Evolutionary conservation across 2,329 filamentous ascomycete genomes (phyloP), one percentile per base, ranked within the genome.

Genomic region (Cercospora citrullina): DNA sequence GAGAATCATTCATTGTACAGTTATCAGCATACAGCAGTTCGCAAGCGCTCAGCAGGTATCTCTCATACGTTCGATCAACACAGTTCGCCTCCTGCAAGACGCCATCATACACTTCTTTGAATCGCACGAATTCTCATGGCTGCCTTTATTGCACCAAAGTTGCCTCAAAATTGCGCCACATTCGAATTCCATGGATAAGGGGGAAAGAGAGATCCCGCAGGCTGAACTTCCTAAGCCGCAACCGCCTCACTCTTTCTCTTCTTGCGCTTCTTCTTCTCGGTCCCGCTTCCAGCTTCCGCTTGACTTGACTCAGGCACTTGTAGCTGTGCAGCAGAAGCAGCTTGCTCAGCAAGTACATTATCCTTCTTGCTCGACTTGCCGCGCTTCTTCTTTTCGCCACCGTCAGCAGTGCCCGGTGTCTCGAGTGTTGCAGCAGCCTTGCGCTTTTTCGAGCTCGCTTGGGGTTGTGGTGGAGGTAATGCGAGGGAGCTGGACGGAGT

Each of bases 371-470:
- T 45, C 45, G 64, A 58, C 58, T 63, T 68, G 21, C 68, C 53
- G n/a, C 75, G 72, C 73, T 78, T 77, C 74, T 77, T 77, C 74
- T 77, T 78, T 39, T 71, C 69, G 12, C 68, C 69, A 26, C 71
- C 72, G 58, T 68, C 69, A 31, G 70, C 70, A 16, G 68, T 72
- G 8, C 67, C 66, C n/a, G 75, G 63, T 3, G 67, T 68, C 7
- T 65, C 66, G 53, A 68, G 72, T 10, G 67, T 65, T 28, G 75
- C 66, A 60, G 66, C 66, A 28, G 75, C 72, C 61, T 77, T 76
- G 60, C 75, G 73, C 72, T 79, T 78, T 53, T 68, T 72, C 18
- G 71, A 63, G 0, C 67, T 72, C 36, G 68, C 64, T 21, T 67
- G 45, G 39, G 69, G 68, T 53, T 51, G 64, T 14, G 68, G 67